Conservation (phyloP, 2,329 filamentous ascomycete genomes). For the Cercospora beticola region DNA sequence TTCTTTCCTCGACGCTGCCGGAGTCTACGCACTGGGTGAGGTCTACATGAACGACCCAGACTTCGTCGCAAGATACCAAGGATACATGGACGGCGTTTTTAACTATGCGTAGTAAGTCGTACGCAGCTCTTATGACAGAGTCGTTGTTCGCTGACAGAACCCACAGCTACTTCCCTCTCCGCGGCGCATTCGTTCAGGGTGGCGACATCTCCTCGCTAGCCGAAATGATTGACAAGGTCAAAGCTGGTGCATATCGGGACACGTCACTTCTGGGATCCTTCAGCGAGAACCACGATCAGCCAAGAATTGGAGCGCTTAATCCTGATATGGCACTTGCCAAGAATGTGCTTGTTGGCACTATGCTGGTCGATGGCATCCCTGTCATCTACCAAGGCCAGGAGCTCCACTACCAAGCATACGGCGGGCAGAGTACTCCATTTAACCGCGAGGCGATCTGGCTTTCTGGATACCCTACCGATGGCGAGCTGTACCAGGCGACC, state of each 20-base stretch:
- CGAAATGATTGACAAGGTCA: slow-evolving; percentile 35
- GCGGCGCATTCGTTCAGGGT: slow-evolving; percentile 40
- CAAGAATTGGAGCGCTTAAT: slow-evolving; percentile 49
- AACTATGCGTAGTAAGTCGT: slow-evolving; percentile 47
- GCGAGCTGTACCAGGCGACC: slow-evolving; percentile 33
- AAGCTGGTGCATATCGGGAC: slow-evolving; percentile 39
- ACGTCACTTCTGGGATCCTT: slow-evolving; percentile 43
- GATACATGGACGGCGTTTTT: slow-evolving; percentile 46
- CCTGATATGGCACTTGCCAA: slow-evolving; percentile 57
- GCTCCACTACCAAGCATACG: slow-evolving; percentile 53
- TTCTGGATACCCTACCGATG: slow-evolving; percentile 42
- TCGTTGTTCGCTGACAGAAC: background rate
- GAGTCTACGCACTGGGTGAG: slow-evolving; percentile 51
- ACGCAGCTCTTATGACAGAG: background rate
- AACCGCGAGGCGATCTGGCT: slow-evolving; percentile 47
- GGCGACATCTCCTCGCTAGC: slow-evolving; percentile 43
- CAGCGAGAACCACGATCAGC: slow-evolving; percentile 42
- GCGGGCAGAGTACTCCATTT: slow-evolving; percentile 38
- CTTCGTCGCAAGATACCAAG: slow-evolving; percentile 46
- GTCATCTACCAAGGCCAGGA: slow-evolving; percentile 67
- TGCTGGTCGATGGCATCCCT: slow-evolving; percentile 62
- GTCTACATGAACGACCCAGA: slow-evolving; percentile 42
- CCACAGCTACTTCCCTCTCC: slow-evolving; percentile 41
- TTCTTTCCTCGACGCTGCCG: slow-evolving; percentile 38
- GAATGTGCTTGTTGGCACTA: slow-evolving; percentile 62